Conservation (phyloP, 257 asterid species). For the Linaria vulgaris region DNA sequence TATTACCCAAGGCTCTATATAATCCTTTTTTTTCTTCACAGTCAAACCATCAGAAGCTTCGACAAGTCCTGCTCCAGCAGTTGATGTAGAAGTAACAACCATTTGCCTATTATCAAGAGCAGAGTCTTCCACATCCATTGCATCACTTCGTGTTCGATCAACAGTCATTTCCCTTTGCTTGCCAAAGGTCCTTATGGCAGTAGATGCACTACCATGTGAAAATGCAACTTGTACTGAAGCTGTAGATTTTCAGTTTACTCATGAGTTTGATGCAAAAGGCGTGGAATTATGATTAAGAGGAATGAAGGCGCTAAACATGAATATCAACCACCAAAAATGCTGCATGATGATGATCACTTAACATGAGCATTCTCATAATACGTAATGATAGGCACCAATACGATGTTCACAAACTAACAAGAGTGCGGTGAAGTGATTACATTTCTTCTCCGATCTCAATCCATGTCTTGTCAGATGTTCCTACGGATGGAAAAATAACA, state of each 20-base stretch:
- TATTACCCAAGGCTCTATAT: constrained; percentile 77
- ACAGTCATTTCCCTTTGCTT: constrained; percentile 32
- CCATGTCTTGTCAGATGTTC: constrained; percentile 45
- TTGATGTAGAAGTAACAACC: constrained; percentile 29
- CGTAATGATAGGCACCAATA: background rate
- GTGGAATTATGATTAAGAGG: too few relatives aligned
- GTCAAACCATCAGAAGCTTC: constrained; percentile 20
- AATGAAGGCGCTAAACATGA: background rate
- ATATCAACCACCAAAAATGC: background rate
- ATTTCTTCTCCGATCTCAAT: constrained; percentile 47
- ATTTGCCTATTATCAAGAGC: constrained; percentile 28
- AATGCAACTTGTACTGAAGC: constrained; percentile 52
- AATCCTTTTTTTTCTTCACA: constrained; percentile 46
- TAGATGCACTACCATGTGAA: constrained; percentile 42
- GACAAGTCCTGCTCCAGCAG: constrained; percentile 22
- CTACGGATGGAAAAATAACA: constrained; percentile 34
- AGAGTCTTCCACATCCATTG: constrained; percentile 26
- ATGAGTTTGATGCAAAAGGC: background rate
- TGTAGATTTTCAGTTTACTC: constrained; percentile 28
- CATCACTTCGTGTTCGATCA: constrained; percentile 24
- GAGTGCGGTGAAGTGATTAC: constrained; percentile 36
- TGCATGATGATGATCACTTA: too few relatives aligned
- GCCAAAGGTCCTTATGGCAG: constrained; percentile 41
- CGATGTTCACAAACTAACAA: background rate
- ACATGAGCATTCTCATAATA: too few relatives aligned